Evolutionary conservation across 177 flowering plant genomes (phyloP).

Genomic region (Vitis hybrid): DNA sequence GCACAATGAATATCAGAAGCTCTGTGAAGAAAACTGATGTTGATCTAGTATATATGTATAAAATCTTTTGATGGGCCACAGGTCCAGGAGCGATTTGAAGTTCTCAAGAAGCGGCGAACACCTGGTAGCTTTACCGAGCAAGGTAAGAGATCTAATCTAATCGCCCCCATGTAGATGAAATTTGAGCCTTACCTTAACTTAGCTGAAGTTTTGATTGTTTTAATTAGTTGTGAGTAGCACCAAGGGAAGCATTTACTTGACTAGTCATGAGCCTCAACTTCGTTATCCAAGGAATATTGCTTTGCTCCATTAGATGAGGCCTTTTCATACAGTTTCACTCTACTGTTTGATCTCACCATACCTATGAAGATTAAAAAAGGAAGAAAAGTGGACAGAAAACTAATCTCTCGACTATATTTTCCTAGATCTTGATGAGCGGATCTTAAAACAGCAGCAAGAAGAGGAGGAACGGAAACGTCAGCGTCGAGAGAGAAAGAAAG

Average conservation of each 20-base stretch:
- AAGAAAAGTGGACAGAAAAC: neutral
- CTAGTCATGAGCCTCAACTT: neutral
- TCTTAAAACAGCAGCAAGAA: slow-evolving; percentile 79
- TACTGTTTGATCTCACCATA: neutral
- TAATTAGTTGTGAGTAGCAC: neutral
- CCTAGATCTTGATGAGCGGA: slow-evolving; percentile 80
- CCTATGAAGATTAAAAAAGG: neutral
- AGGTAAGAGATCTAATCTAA: slow-evolving; percentile 38
- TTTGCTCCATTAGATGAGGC: neutral
- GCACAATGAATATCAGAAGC: no score
- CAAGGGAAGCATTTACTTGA: neutral
- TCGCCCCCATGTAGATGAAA: neutral
- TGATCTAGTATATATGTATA: neutral
- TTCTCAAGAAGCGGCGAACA: slow-evolving; percentile 74
- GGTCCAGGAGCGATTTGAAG: slow-evolving; percentile 90
- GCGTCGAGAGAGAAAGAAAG: slow-evolving; percentile 87
- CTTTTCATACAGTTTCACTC: neutral
- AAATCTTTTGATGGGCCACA: slow-evolving; percentile 18
- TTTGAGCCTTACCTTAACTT: neutral
- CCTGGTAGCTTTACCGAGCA: slow-evolving; percentile 75
- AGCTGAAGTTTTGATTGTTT: neutral
- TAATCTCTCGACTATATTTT: neutral
- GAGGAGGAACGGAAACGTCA: slow-evolving; percentile 89
- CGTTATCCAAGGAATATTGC: neutral
- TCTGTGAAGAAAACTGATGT: no score